A percentile compares a stretch with the other conserved stretches of the same genome.
phyloP scores from a whole-genome alignment of 495 filamentous ascomycete genomes.

The Penicillium antarcticum region DNA sequence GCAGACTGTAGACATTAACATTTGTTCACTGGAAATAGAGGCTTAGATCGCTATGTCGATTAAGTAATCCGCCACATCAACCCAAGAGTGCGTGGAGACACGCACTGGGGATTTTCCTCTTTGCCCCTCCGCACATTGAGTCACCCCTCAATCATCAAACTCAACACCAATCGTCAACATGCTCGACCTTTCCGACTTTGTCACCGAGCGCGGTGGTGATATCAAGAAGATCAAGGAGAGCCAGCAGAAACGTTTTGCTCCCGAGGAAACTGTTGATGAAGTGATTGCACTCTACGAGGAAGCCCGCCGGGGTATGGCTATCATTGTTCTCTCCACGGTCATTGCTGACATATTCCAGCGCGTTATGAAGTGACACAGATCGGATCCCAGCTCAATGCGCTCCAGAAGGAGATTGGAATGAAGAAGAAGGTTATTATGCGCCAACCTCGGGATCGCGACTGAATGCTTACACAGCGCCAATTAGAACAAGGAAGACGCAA shows the following conservation, averaged over 20 bases:
- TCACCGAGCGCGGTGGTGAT: constrained; percentile 84
- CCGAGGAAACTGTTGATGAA: constrained; percentile 82
- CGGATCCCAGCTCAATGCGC: constrained; percentile 75
- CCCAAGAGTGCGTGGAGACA: constrained; percentile 2
- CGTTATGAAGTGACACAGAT: constrained; percentile 79
- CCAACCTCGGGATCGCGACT: not conserved
- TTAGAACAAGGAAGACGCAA: constrained; percentile 81
- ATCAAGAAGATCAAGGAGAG: constrained; percentile 85
- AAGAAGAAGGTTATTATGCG: constrained; percentile 74
- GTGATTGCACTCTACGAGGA: constrained; percentile 86
- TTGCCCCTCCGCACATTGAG: constrained; percentile 26
- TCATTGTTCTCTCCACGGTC: not conserved
- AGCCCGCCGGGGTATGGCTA: constrained; percentile 64
- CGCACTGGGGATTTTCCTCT: constrained; percentile 18
- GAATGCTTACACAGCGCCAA: constrained; percentile 1
- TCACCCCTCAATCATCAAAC: constrained; percentile 11
- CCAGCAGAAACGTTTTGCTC: constrained; percentile 75
- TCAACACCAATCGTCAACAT: constrained; percentile 37
- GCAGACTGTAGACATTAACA: not conserved
- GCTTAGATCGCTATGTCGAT: constrained; percentile 1
- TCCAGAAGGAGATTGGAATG: constrained; percentile 83
- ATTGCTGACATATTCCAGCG: constrained; percentile 40
- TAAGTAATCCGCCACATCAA: constrained; percentile 18
- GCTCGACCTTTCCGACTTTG: constrained; percentile 79
- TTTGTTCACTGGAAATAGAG: constrained; percentile 3